Evolutionary conservation across 805 yeast species (phyloP), one percentile per base, ranked within the genome.

Genomic region (Yarrowia sp.): DNA sequence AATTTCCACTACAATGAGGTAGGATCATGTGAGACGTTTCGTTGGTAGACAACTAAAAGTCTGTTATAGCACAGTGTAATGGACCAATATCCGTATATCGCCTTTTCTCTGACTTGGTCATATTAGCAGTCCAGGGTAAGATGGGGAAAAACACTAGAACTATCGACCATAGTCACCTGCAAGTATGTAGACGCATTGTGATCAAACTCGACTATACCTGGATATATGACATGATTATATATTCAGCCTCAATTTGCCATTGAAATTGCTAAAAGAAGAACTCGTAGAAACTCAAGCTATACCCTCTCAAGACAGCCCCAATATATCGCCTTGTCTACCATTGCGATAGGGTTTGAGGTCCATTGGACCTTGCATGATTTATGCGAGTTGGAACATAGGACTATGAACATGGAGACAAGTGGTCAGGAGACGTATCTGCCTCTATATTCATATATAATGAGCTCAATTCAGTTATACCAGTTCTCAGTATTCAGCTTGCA

Each of bases 321-420:
- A 8, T 10, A 17, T n/a, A 1, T 2, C n/a, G 6, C 14, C 35
- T 48, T 48, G 54, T 48, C 33, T n/a, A 5, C 17, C 12, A 14
- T 14, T 12, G 12, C 12, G 38, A 48, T 32, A 48, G 5, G 26
- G 54, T 48, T 48, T 48, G 54, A 5, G 54, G 54, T 28, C 19
- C 54, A 48, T 48, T 48, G 38, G 14, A 6, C 7, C 17, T 17
- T 48, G 54, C 54, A 48, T 48, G 54, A 17, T 6, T 19, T 7
- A 32, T 16, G 54, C 54, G 19, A n/a, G 28, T 0, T 4, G n/a
- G n/a, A n/a, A 16, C 9, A 28, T 10, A 24, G 32, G 12, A 16
- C 3, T 24, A 21, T 28, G 22, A 17, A 11, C 11, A 0, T 17
- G 10, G 17, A 3, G 35, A 11, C 11, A 46, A 28, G 16, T 10